These are phyloP conservation scores for Penicillium sp. DNA, from an alignment of 2,329 filamentous ascomycete genomes.

Conservation along the genomic window DNA sequence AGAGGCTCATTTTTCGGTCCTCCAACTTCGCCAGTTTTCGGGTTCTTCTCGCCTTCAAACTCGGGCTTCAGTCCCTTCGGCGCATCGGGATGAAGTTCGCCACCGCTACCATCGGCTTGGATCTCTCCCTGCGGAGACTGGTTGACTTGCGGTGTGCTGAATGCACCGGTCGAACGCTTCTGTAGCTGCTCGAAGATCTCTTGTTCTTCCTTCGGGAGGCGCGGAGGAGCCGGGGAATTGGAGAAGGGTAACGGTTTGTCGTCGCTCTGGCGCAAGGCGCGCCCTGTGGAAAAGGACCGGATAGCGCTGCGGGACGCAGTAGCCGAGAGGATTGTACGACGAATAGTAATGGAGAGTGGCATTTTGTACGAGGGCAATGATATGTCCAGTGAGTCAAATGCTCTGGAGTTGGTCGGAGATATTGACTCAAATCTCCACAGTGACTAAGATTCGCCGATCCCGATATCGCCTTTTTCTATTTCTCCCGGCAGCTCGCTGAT, in stretches of 20 bases:
- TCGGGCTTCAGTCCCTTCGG: conserved; percentile 79
- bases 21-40: conserved; percentile 90
- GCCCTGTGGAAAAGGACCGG: conserved; percentile 30
- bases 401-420: conserved; percentile 7
- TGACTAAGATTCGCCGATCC: conserved; percentile 21
- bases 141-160: conserved; percentile 65
- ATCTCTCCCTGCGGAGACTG: conserved; percentile 53
- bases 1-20: conserved; percentile 97
- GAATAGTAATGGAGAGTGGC: conserved; percentile 19
- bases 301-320: conserved; percentile 25
- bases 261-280: conserved; percentile 21
- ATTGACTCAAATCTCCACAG: conserved; percentile 3
- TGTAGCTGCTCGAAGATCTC: conserved; percentile 89
- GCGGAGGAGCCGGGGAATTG: conserved; percentile 70
- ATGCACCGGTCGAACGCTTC: conserved; percentile 72
- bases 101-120: conserved; percentile 59
- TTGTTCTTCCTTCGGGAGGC: conserved; percentile 84
- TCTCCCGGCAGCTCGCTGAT: conserved; percentile 9
- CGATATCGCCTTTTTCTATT: conserved; percentile 32
- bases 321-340: conserved; percentile 48
- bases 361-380: conserved; percentile 16
- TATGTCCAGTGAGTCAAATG: conserved; percentile 17
- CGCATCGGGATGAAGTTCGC: conserved; percentile 70
- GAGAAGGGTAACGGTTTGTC: conserved; percentile 37
- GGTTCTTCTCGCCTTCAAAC: conserved; percentile 90